Evolutionary conservation across 1,139 yeast species (phyloP), one percentile per base, ranked within the genome.

Genomic region (Pneumocystis murina): DNA sequence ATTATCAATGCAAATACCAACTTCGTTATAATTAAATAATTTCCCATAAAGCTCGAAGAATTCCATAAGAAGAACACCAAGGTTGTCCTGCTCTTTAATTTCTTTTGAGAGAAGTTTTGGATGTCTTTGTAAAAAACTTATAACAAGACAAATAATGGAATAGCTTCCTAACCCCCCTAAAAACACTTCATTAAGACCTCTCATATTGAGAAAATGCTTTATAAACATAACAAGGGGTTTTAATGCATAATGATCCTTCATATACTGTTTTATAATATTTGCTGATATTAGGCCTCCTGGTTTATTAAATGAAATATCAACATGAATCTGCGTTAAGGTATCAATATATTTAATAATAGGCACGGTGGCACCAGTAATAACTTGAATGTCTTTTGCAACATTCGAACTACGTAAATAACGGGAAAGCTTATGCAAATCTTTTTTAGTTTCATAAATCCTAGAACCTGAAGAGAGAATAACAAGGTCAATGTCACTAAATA

Each of bases 111-210:
- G 75, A 5, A 91, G 71, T 68, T 90, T 79, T 14, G 97, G 97
- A 73, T 92, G 98, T 65, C 87, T 65, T 62, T 79, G 80, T 67
- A 94, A 75, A 72, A 92, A 91, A 40, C 95, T 86, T 71, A 86
- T 86, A 48, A 89, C 90, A 71, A 92, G 75, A 70, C 96, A 90
- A 59, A 91, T 89, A 33, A 91, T 88, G 8, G 97, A 84, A 72
- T 87, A 92, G 0, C 98, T 98, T 39, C 99, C 98, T 24, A 94
- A 77, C 0, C 98, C 98, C 65, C 99, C 99, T 30, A 86, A 85
- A 71, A 87, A 95, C n/a, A 92, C 98, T 70, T 89, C 87, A 71
- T 92, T 91, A 66, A 92, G 77, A 67, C 81, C 83, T 69, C 97
- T 79, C 2, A 90, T 84, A 58, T 91, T 79, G 64, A 94, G 78